Evolutionary conservation across 1,284 basidiomycete genomes (phyloP), one percentile per base, ranked within the genome.

Genomic region (Ustilago cynodontis): DNA sequence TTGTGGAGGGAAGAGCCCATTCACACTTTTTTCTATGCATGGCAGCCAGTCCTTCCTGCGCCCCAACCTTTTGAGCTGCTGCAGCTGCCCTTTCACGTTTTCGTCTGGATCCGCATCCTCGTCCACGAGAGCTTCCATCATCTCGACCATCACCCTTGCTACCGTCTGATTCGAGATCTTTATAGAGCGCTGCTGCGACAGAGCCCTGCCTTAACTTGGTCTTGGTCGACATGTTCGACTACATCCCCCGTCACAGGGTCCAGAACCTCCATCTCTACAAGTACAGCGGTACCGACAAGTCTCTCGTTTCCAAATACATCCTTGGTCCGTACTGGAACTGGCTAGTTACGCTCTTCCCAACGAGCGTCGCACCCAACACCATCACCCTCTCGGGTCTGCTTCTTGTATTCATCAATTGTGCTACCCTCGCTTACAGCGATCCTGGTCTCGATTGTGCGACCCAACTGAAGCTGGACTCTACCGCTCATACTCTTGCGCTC

Each of bases 271-370:
- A 88, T 81, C 84, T 88, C 73, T 90, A 90, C 87, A 89, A 89
- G 80, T 90, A 90, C 81, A 88, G 88, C 37, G 88, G 88, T 14
- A 86, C 88, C 22, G 90, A 90, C 85, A 87, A 89, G 80, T 88
- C 86, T 7, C 86, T 89, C 49, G 83, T 86, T 2, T 93, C 93
- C 47, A 89, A 90, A 85, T 92, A 93, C 87, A 88, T 98, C 37
- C 89, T 99, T 65, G 91, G 91, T 59, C 94, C 94, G 1, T 98
- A 93, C 87, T 99, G 96, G 96, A 95, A 90, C 71, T 93, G 93
- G 92, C 91, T 98, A 75, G 94, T 98, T 56, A 93, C 91, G 16
- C 89, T 95, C 37, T 97, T 95, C 90, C 97, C 96, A 0, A 88
- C 89, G 57, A 91, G 87, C 53, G 88, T 98, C 22, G 96, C 97